A percentile compares a stretch with the other conserved stretches of the same genome.
Conservation (phyloP, 2,329 filamentous ascomycete species). For the Colletotrichum lindemuthianum region DNA sequence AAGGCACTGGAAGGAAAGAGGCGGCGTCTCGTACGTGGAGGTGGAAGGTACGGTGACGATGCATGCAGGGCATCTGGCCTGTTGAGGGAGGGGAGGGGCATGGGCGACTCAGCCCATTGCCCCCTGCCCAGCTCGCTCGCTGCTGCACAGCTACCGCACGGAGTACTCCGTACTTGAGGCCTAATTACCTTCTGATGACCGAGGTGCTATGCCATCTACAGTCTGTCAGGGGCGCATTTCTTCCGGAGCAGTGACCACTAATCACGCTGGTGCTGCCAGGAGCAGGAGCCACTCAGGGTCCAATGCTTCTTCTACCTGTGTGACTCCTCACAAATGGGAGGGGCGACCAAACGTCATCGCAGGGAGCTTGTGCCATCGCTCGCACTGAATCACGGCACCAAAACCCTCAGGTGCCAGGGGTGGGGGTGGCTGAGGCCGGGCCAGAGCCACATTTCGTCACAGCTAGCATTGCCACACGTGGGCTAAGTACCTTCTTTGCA, state of each 20-base stretch:
- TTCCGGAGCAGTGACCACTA: no score
- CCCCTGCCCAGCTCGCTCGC: no score
- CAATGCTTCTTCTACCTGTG: neutral
- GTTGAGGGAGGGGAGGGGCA: slow-evolving; percentile 28
- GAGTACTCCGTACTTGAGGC: no score
- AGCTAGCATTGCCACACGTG: slow-evolving; percentile 2
- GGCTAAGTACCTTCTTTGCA: slow-evolving; percentile 7
- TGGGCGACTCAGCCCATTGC: neutral
- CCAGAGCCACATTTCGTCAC: neutral
- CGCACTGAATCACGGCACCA: no score
- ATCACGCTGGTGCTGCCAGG: slow-evolving; percentile 8
- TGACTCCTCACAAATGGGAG: neutral
- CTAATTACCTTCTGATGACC: no score
- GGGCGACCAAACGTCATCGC: slow-evolving; percentile 33
- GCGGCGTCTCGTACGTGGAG: slow-evolving; percentile 19
- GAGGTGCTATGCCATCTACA: no score
- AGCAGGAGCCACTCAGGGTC: slow-evolving; percentile 23
- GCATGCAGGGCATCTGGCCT: slow-evolving; percentile 10
- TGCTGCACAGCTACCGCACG: no score
- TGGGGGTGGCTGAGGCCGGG: slow-evolving; percentile 22
- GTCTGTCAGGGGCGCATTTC: no score
- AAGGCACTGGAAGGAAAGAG: slow-evolving; percentile 1
- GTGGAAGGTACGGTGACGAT: slow-evolving; percentile 20
- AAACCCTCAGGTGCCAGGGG: neutral
- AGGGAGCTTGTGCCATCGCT: slow-evolving; percentile 26